Evolutionary conservation across 495 filamentous ascomycete species (phyloP), one percentile per base, ranked within the genome.

Genomic region (Pyrenula massariospora): DNA sequence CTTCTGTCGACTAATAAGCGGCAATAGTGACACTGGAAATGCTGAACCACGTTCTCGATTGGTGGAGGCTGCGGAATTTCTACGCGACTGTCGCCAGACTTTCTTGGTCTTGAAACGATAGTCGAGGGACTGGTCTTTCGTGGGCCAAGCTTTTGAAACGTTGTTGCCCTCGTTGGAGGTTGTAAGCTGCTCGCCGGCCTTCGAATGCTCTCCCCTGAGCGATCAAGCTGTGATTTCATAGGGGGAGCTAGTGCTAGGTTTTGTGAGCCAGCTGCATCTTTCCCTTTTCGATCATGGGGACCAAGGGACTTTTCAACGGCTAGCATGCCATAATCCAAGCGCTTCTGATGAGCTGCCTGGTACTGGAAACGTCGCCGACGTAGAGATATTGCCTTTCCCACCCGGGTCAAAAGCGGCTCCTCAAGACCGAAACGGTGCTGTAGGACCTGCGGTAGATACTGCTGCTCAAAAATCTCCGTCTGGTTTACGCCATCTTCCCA

Each of bases 281-380:
- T 42, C 31, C 31, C 31, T 42, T 8, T 42, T 15, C 31, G 31
- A 42, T 42, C 31, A 42, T 42, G 31, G 31, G 31, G 31, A 42
- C 31, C 15, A 42, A 42, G 31, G 15, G 31, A 42, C 31, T 42
- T 42, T 42, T 42, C 31, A 42, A 42, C 15, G 31, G 31, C 31
- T 42, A 42, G 15, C 31, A 42, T 42, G 50, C 22, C 50, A 42
- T 42, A 42, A 21, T 21, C 24, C n/a, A 21, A 48, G 20, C 24
- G 23, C n/a, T 10, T 50, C 31, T 24, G 24, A 22, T 58, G 51
- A 10, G 57, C 55, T 15, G 55, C 21, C 20, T 50, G 56, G 54
- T 57, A 64, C n/a, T 50, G 42, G 22, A 62, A 61, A 2, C 20
- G 25, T 24, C 56, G 47, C n/a, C 62, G 54, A 22, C 60, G 57